Evolutionary conservation across 257 asterid genomes (phyloP), one percentile per base, ranked within the genome.

Genomic region (Petunia secreta): DNA sequence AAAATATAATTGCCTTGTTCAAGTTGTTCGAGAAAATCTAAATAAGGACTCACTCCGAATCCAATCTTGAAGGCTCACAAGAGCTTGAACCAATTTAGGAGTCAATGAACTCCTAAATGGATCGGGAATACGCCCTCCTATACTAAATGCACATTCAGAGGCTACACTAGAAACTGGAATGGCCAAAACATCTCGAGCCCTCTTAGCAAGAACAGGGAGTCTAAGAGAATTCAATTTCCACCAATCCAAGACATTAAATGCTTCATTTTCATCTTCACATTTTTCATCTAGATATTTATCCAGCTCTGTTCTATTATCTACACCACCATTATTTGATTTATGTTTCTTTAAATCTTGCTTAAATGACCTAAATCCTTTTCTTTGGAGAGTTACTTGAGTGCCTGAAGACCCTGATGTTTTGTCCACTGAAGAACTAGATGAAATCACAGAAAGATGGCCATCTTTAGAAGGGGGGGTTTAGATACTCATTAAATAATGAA

Each of bases 41-140:
- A 16, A 64, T 39, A 64, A 39, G 38, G 38, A 11, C 39, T 64
- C 34, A 64, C 73, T 64, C 39, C 34, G 10, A 38, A 39, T 9
- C 1, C 11, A 64, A 38, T 39, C 50, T 64, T 64, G 48, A 39
- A 38, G 50, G 13, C 25, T 37, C 0, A 64, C 50, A 37, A 11
- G 43, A 64, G 39, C 48, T 64, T 39, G 73, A 9, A 64, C 73
- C 4, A 64, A 64, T 64, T 38, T 64, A 38, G 73, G 73, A 64
- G 73, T 64, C 71, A 64, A 64, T 64, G 48, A 64, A 14, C 4
- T 64, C 71, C 48, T 38, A 13, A 64, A 64, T 38, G 4, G n/a
- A 64, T 64, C 73, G 2, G 13, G 16, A 64, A 64, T 16, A 64
- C 11, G 2, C 6, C 16, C 73, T 25, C 10, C 7, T n/a, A 1